Conservation (phyloP, 2,329 filamentous ascomycete genomes). For the Alternaria viburni region DNA sequence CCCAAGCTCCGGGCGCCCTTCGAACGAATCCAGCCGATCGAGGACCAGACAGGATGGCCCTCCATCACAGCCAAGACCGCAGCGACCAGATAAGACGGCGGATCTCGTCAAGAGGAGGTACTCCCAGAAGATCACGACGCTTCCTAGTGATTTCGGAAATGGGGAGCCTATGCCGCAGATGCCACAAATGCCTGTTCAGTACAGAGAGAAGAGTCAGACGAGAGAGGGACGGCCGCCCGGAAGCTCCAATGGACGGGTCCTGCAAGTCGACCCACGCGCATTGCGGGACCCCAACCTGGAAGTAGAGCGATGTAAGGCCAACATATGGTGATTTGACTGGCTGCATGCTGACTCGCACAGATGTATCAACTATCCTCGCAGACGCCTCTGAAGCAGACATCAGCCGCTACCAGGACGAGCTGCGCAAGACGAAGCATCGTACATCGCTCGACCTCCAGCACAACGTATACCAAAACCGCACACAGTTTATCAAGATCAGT, state of each 20-base stretch:
- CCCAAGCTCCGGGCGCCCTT: slow-evolving; percentile 46
- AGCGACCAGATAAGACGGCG: slow-evolving; percentile 61
- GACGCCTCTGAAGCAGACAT: slow-evolving; percentile 91
- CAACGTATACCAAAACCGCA: slow-evolving; percentile 95
- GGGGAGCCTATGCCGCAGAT: slow-evolving; percentile 67
- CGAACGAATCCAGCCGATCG: slow-evolving; percentile 47
- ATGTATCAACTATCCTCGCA: slow-evolving; percentile 73
- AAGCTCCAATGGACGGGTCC: slow-evolving; percentile 59
- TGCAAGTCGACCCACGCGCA: slow-evolving; percentile 76
- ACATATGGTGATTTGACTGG: no score
- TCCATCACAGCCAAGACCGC: slow-evolving; percentile 46
- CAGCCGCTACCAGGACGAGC: slow-evolving; percentile 75
- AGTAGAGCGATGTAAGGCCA: slow-evolving; percentile 74
- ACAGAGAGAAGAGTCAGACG: slow-evolving; percentile 56
- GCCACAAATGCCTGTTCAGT: slow-evolving; percentile 69
- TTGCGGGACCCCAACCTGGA: slow-evolving; percentile 80
- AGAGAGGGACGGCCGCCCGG: slow-evolving; percentile 56
- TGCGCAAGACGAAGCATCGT: slow-evolving; percentile 77
- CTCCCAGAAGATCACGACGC: slow-evolving; percentile 86
- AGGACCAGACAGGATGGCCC: slow-evolving; percentile 36
- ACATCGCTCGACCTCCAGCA: slow-evolving; percentile 87
- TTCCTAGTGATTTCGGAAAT: slow-evolving; percentile 72
- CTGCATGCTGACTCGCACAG: slow-evolving; percentile 36
- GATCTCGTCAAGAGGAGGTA: slow-evolving; percentile 95
- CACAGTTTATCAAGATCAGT: slow-evolving; percentile 98